phyloP scores from a whole-genome alignment of 768 basidiomycete species.

The Auricularia heimuer region DNA sequence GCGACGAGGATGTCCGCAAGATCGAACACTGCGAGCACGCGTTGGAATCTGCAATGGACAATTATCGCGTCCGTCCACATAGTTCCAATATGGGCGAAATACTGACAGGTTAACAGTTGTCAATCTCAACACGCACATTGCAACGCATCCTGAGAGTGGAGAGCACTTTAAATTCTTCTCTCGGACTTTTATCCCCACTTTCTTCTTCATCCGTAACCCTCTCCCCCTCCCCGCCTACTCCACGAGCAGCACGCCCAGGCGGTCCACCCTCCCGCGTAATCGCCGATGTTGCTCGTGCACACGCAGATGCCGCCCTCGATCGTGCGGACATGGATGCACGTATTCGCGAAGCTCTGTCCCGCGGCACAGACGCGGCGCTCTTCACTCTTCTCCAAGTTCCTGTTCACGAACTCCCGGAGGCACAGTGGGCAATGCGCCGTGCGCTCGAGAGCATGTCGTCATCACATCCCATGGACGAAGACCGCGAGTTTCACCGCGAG shows the following conservation, averaged over 20 bases:
- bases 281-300: constrained; percentile 28
- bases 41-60: constrained; percentile 43
- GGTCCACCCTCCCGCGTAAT: constrained; percentile 17
- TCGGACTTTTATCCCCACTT: constrained; percentile 2
- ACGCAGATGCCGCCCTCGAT: constrained; percentile 40
- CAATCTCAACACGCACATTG: constrained; percentile 45
- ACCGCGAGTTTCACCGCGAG: constrained; percentile 41
- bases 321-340: constrained; percentile 44
- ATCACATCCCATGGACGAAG: constrained; percentile 7
- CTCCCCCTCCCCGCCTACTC: background rate
- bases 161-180: background rate
- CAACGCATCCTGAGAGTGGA: constrained; percentile 33
- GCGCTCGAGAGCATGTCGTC: constrained; percentile 29
- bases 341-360: constrained; percentile 46
- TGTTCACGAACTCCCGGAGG: constrained; percentile 62
- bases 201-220: constrained; percentile 5
- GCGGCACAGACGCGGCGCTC: constrained; percentile 55
- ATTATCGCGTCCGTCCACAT: constrained; percentile 38
- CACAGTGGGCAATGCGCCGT: constrained; percentile 69
- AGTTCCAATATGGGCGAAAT: background rate
- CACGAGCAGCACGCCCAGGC: constrained; percentile 3
- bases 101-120: constrained; percentile 21
- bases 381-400: constrained; percentile 44
- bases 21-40: constrained; percentile 43
- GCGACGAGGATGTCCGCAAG: constrained; percentile 52